phyloP scores from a whole-genome alignment of 1,284 basidiomycete genomes.

The Irpex lacteus region DNA sequence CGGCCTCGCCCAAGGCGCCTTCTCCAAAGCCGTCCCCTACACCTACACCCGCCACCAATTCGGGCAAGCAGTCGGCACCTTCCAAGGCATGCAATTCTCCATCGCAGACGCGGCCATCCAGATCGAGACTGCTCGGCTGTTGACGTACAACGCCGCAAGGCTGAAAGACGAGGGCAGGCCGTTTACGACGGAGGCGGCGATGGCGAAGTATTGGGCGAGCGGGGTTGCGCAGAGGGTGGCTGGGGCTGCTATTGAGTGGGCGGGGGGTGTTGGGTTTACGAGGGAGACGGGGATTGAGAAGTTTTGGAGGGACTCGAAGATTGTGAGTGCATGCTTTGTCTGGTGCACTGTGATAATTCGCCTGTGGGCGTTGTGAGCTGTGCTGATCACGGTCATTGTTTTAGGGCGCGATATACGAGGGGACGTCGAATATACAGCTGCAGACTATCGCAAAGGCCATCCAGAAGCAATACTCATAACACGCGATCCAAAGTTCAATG shows the following conservation, averaged over 20 bases:
- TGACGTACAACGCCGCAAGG: slow-evolving; percentile 97
- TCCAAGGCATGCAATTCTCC: slow-evolving; percentile 97
- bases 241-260: slow-evolving; percentile 95
- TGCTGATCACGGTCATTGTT: too few relatives aligned
- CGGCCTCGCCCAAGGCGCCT: slow-evolving; percentile 96
- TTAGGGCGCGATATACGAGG: slow-evolving; percentile 95
- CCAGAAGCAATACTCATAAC: slow-evolving; percentile 71
- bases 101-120: slow-evolving; percentile 88
- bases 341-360: too few relatives aligned
- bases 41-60: slow-evolving; percentile 95
- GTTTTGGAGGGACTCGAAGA: slow-evolving; percentile 94
- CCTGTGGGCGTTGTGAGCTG: too few relatives aligned
- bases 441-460: slow-evolving; percentile 91
- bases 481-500: not conserved
- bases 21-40: slow-evolving; percentile 90
- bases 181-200: slow-evolving; percentile 94
- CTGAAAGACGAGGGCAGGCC: slow-evolving; percentile 86
- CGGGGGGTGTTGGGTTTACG: slow-evolving; percentile 90
- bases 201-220: slow-evolving; percentile 92
- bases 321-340: slow-evolving; percentile 69
- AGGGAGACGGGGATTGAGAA: slow-evolving; percentile 94
- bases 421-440: slow-evolving; percentile 95
- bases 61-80: slow-evolving; percentile 87
- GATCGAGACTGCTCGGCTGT: slow-evolving; percentile 88
- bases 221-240: slow-evolving; percentile 88